Conservation (phyloP, 108 stramenopile species). For the Nitzschia sp. region DNA sequence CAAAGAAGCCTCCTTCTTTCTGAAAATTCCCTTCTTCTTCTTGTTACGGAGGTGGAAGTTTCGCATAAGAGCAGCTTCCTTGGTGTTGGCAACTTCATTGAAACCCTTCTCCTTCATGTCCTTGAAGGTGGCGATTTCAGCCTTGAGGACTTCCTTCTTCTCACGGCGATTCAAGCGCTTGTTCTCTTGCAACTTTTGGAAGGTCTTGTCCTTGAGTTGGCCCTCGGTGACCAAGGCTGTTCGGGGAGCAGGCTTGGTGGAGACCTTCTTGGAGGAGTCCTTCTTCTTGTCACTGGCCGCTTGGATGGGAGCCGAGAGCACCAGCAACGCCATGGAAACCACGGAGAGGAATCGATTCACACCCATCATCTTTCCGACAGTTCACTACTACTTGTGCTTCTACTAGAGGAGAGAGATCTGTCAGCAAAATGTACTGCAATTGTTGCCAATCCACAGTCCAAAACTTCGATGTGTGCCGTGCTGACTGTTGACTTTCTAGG, state of each 20-base stretch:
- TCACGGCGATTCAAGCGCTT: constrained; percentile 45
- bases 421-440: no score
- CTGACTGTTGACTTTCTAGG: no score
- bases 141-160: constrained; percentile 39
- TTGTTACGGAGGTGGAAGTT: constrained; percentile 60
- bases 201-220: constrained; percentile 32
- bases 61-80: constrained; percentile 39
- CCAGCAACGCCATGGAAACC: not conserved
- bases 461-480: no score
- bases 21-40: constrained; percentile 57
- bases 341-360: not conserved
- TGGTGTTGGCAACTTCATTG: constrained; percentile 42
- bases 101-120: constrained; percentile 28
- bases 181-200: constrained; percentile 37
- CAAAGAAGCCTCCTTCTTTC: constrained; percentile 48
- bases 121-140: constrained; percentile 36
- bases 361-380: no score
- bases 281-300: not conserved
- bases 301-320: not conserved
- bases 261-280: not conserved
- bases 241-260: constrained; percentile 17
- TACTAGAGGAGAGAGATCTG: no score
- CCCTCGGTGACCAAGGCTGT: constrained; percentile 4
- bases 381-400: no score
- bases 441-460: no score